Evolutionary conservation across 768 basidiomycete species (phyloP), one percentile per base, ranked within the genome.

Genomic region (Boletus subcaerulescens): DNA sequence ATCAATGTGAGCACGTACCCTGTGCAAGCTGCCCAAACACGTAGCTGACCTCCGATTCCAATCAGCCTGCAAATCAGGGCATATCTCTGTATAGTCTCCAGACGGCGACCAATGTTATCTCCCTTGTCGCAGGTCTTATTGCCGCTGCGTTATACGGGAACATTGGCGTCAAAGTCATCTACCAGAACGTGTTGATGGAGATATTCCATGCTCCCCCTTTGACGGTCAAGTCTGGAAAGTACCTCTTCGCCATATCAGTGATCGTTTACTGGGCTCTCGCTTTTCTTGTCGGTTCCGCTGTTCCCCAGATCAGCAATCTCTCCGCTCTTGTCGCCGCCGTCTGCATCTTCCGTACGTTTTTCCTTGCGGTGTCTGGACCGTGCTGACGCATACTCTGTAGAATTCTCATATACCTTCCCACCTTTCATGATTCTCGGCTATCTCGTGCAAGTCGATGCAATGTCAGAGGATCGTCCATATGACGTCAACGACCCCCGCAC

Each of bases 121-220:
- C 78, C 9, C 73, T 86, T 20, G 60, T 77, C 13, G 78, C 80
- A 5, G 78, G 75, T 42, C 72, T 84, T 36, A 84, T 86, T 42
- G 85, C 84, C 1, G 84, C 82, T 13, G 82, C 82, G 20, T 66
- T 86, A 10, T 86, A 85, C 55, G 83, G 82, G 5, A 85, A 85
- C 58, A 84, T 85, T 50, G 82, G 83, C 40, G 72, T 83, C 59
- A 85, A 85, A 73, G 76, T 83, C 29, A 67, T 80, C 15, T 84
- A 84, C 58, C 76, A 78, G 49, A 78, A 76, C 56, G 65, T 86
- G 24, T 59, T 86, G 3, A 76, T 83, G 47, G 78, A 75, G n/a
- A 65, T 77, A 61, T 73, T 81, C 62, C 63, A 72, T 9, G 84
- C 83, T 0, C 85, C 84, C 0, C 68, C 69, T 8, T 65, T 86